phyloP scores from a whole-genome alignment of 352 stramenopile genomes.

The Phytopythium delawarense region DNA sequence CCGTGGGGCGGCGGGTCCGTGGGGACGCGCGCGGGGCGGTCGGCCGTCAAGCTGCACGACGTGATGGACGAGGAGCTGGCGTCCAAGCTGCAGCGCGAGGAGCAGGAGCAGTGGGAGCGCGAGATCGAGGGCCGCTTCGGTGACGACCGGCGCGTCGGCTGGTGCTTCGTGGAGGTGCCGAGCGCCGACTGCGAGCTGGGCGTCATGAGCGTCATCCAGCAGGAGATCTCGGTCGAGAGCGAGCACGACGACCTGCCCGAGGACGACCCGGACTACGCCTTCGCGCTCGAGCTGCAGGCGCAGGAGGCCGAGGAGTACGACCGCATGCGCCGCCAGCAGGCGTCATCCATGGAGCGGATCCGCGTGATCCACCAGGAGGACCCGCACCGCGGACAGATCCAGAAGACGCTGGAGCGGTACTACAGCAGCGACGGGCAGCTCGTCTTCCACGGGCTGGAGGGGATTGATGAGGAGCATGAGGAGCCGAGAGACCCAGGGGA shows the following conservation, averaged over 20 bases:
- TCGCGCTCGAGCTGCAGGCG: conserved; percentile 63
- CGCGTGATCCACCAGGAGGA: conserved; percentile 52
- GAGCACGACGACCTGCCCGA: conserved; percentile 15
- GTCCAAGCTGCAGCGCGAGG: conserved; percentile 63
- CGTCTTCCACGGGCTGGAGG: conserved; percentile 10
- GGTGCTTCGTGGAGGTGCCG: conserved; percentile 74
- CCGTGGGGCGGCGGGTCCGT: conserved; percentile 8
- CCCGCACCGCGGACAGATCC: conserved; percentile 39
- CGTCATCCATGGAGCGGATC: conserved; percentile 62
- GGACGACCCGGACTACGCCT: conserved; percentile 69
- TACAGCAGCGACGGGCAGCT: conserved; percentile 31
- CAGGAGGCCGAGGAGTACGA: conserved; percentile 76
- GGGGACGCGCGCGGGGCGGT: conserved; percentile 13
- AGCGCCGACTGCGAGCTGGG: conserved; percentile 32
- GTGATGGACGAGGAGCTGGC: conserved; percentile 74
- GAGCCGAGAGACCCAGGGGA: conserved; percentile 11
- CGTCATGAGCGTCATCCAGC: conserved; percentile 73
- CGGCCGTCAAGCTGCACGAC: conserved; percentile 49
- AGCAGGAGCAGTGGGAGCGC: conserved; percentile 62
- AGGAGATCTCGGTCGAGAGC: conserved; percentile 55
- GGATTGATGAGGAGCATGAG: conserved; percentile 8
- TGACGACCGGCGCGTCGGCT: conserved; percentile 47
- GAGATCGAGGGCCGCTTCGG: conserved; percentile 63
- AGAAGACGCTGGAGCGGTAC: conserved; percentile 43
- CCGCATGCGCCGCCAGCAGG: conserved; percentile 59